Conservation (phyloP, 352 stramenopile species). For the Paralagenidium karlingii region DNA sequence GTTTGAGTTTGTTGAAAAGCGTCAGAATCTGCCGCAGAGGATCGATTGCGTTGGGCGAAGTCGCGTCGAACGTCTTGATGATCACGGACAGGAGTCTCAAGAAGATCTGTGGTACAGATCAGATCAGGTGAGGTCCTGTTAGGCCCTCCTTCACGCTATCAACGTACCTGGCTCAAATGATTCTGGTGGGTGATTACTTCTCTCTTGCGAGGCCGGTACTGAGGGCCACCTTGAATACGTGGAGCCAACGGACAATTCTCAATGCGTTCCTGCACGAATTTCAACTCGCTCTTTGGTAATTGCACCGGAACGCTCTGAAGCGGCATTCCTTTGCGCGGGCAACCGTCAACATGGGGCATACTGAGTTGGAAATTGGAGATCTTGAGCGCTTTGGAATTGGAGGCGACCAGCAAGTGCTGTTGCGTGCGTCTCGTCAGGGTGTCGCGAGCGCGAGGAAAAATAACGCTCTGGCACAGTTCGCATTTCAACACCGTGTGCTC, state of each 20-base stretch:
- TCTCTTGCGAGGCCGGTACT: slow-evolving; percentile 44
- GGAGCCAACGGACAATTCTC: slow-evolving; percentile 46
- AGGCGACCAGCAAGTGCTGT: slow-evolving; percentile 29
- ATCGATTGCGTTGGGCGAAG: slow-evolving; percentile 22
- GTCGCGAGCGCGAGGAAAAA: slow-evolving; percentile 65
- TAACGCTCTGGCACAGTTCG: slow-evolving; percentile 50
- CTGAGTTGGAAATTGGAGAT: slow-evolving; percentile 78
- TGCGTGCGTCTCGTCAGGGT: slow-evolving; percentile 44
- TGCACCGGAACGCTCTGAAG: slow-evolving; percentile 48
- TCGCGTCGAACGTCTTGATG: slow-evolving; percentile 40
- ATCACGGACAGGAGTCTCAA: slow-evolving; percentile 45
- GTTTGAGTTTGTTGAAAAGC: slow-evolving; percentile 46
- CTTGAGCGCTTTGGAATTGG: slow-evolving; percentile 39
- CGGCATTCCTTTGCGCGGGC: slow-evolving; percentile 70
- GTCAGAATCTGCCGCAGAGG: slow-evolving; percentile 52
- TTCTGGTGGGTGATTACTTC: slow-evolving; percentile 54
- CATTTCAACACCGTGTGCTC: slow-evolving; percentile 63
- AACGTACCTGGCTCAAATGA: slow-evolving; percentile 65
- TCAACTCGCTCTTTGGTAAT: slow-evolving; percentile 76
- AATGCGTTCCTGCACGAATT: slow-evolving; percentile 76
- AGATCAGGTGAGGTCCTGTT: no score
- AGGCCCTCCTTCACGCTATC: no score
- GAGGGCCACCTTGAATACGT: slow-evolving; percentile 33
- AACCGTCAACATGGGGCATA: slow-evolving; percentile 82
- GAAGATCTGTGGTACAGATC: slow-evolving; percentile 60